Conservation (phyloP, 805 yeast species). For the Cyberlindnera japonica region DNA sequence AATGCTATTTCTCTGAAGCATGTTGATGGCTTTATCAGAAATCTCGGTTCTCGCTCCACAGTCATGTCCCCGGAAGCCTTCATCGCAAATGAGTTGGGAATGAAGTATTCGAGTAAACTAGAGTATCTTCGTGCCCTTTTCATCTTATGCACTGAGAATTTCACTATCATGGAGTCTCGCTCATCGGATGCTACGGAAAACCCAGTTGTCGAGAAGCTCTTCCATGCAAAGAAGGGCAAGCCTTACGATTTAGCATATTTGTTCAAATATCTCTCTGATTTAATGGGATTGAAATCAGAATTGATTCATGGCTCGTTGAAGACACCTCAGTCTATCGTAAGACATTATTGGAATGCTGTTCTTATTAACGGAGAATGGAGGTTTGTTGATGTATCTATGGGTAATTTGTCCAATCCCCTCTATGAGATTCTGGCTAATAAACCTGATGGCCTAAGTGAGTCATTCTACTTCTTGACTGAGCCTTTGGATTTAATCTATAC, state of each 20-base stretch:
- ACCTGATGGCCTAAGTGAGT: conserved; percentile 30
- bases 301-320: conserved; percentile 81
- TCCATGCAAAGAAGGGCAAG: conserved; percentile 50
- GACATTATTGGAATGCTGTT: conserved; percentile 89
- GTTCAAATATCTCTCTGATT: conserved; percentile 66
- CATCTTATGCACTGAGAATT: conserved; percentile 58
- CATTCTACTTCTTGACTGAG: conserved; percentile 71
- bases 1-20: conserved; percentile 33
- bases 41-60: conserved; percentile 31
- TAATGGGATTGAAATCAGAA: conserved; percentile 69
- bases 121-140: conserved; percentile 67
- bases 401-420: conserved; percentile 53
- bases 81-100: conserved; percentile 48
- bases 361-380: conserved; percentile 74
- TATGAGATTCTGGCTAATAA: conserved; percentile 37
- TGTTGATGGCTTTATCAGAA: conserved; percentile 42
- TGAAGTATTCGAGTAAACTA: conserved; percentile 47
- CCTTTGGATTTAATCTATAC: conserved; percentile 78
- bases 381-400: conserved; percentile 68
- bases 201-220: conserved; percentile 33
- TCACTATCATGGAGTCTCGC: conserved; percentile 36
- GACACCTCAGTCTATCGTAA: conserved; percentile 65
- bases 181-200: conserved; percentile 20
- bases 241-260: conserved; percentile 74
- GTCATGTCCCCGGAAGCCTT: conserved; percentile 51